These are phyloP conservation scores for Fennellomyces sp. DNA, from an alignment of 371 early-diverging fungal species.

Conservation along the genomic window DNA sequence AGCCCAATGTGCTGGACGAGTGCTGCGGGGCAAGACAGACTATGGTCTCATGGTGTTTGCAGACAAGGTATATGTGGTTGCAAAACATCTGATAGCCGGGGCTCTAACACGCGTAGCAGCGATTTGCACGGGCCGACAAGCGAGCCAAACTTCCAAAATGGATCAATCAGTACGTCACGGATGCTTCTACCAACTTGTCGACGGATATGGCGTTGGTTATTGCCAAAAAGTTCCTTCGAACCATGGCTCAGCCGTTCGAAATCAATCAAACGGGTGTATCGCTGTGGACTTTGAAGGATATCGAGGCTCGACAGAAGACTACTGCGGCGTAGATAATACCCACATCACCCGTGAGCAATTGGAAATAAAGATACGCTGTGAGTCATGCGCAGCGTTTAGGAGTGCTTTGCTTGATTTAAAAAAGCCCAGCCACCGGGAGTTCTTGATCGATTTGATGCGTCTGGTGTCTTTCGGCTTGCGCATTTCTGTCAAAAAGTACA, in stretches of 20 bases:
- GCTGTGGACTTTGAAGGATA: conserved; percentile 66
- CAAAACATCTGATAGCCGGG: not conserved
- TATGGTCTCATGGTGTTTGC: conserved; percentile 99
- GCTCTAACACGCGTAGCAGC: conserved; percentile 38
- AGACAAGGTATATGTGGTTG: conserved; percentile 73
- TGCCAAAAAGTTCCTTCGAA: conserved; percentile 93
- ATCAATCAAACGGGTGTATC: conserved; percentile 63
- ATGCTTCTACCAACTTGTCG: conserved; percentile 91
- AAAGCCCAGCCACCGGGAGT: not conserved
- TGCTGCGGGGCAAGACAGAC: conserved; percentile 97
- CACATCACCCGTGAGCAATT: too few species aligned
- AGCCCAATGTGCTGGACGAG: conserved; percentile 99
- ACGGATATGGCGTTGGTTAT: conserved; percentile 98
- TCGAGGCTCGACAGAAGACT: conserved; percentile 49
- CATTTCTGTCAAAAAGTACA: not conserved
- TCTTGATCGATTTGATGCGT: conserved; percentile 6
- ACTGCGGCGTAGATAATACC: conserved; percentile 11
- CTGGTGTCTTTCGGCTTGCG: conserved; percentile 5
- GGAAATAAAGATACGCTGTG: not conserved
- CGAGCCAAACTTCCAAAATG: conserved; percentile 97
- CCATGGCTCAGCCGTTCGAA: conserved; percentile 98
- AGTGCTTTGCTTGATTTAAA: not conserved
- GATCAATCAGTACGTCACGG: conserved; percentile 94
- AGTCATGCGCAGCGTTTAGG: not conserved
- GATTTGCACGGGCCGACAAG: conserved; percentile 96